phyloP scores from a whole-genome alignment of 768 basidiomycete genomes.

The Xerocomellus intermedius region DNA sequence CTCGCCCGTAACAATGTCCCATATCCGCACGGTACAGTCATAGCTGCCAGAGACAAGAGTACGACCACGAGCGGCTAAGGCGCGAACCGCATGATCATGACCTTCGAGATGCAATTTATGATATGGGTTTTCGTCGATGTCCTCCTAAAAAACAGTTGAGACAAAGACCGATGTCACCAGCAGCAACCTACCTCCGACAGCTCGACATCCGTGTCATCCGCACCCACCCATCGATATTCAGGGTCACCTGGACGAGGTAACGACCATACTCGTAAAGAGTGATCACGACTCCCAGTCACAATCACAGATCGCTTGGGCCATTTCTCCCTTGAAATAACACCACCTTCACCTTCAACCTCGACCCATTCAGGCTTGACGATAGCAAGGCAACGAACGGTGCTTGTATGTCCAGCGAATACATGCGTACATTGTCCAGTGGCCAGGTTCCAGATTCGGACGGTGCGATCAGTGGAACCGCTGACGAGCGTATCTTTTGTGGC shows the following conservation, averaged over 20 bases:
- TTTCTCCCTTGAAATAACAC: conserved; percentile 63
- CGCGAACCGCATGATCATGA: conserved; percentile 89
- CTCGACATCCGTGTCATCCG: conserved; percentile 60
- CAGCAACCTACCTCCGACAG: conserved; percentile 43
- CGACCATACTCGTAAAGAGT: conserved; percentile 64
- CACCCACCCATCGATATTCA: conserved; percentile 68
- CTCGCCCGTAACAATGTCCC: conserved; percentile 85
- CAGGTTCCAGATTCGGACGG: conserved; percentile 90
- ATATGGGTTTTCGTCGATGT: conserved; percentile 80
- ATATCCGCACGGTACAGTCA: conserved; percentile 91
- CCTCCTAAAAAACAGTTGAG: conserved; percentile 45
- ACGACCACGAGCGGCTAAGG: conserved; percentile 86
- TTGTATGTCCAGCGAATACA: conserved; percentile 94
- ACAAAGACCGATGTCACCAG: background rate
- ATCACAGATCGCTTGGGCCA: conserved; percentile 71
- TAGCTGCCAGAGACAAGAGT: conserved; percentile 95
- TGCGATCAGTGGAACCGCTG: conserved; percentile 91
- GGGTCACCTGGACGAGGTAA: conserved; percentile 68
- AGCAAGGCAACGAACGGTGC: conserved; percentile 92
- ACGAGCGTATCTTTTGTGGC: conserved; percentile 85
- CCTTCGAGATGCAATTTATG: conserved; percentile 83
- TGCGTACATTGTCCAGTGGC: conserved; percentile 80
- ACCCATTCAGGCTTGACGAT: conserved; percentile 93
- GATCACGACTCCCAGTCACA: conserved; percentile 71
- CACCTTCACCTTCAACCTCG: conserved; percentile 64